Base-by-base conservation (phyloP, 2,329 filamentous ascomycete species). In the Rutstroemia sp. region DNA sequence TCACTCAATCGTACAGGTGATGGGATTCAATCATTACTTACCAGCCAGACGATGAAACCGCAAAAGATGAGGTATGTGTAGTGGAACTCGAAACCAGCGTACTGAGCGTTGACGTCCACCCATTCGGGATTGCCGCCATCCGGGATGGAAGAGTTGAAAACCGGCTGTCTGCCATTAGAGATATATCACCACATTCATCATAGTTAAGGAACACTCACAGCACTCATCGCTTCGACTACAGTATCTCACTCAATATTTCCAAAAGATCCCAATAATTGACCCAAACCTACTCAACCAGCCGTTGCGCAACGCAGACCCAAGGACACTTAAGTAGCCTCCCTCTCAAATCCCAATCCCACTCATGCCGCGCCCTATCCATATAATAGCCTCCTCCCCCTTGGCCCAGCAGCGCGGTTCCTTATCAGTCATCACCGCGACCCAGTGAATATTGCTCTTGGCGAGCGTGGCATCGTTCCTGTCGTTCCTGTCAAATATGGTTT, bases 21-120 rank as follows among this genome's bases (percentile, higher is more conserved):
- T 34, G 10, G 30, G 39, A 19, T n/a, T 42, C 2, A 7, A 2
- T n/a, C 14, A n/a, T 42, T 21, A 23, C 42, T 46, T 46, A 46
- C 42, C 5, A 86, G 70, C 77, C 80, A 86, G 54, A 86, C 82
- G 54, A 86, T 74, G 68, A 79, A 82, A 14, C 72, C 74, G 67
- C 81, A 83, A 62, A 82, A 73, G 54, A 81, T 68, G 49, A 82
- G 74, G 65, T 83, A 86, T 41, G 76, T 75, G 67, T 85, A 84
- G 65, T 86, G 77, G 70, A 75, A 83, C 66, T 86, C 81, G 56
- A 77, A 71, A 7, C 82, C 82, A 23, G 69, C 69, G 66, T 82
- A 86, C 63, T 82, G 80, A 10, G 75, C 70, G 63, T 86, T 68
- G 8, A 68, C 65, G 65, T 84, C 76, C 12, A 79, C 73, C 37